Evolutionary conservation across 495 filamentous ascomycete genomes (phyloP), one percentile per base, ranked within the genome.

Genomic region (Hypoxylon perforatum): DNA sequence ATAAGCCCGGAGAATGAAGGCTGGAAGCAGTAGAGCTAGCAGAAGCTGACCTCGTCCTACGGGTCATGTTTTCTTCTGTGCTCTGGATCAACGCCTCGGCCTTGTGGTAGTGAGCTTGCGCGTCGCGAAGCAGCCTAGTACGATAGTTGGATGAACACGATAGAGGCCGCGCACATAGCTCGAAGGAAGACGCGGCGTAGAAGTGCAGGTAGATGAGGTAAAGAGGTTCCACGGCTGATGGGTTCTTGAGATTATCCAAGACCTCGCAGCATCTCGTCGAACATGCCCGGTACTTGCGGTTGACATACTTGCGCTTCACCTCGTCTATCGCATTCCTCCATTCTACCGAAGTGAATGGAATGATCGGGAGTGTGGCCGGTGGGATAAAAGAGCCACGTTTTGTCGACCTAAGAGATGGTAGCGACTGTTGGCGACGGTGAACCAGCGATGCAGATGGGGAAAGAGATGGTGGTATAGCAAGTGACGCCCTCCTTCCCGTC

Each of bases 131-230:
- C 1, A 85, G 68, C 53, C 70, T 80, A 39, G 76, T 74, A 25
- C 83, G 79, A 39, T 78, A 76, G 15, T 75, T 67, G 1, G 81
- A 80, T 42, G 73, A 76, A 10, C 72, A 69, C 1, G 80, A 80
- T 8, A 85, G 74, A 14, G 81, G 74, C 18, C 77, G 77, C n/a
- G 83, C 82, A 45, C 78, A 83, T 38, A 81, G 76, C 64, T 86
- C 84, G 30, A 84, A 74, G 3, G 81, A 83, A 14, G 78, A 79
- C 1, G 84, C 84, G 7, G 82, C 82, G 50, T 83, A 85, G 67
- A 86, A 86, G 54, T 80, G 80, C 4, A 86, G 70, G 57, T 86
- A 84, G 45, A 86, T 83, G 6, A 80, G 73, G 67, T 83, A 80
- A 12, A 82, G 53, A 12, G 84, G 81, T 50, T 84, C 81, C 35